Evolutionary conservation across 371 early-diverging fungal species (phyloP).

Genomic region (Mucor circinelloides): DNA sequence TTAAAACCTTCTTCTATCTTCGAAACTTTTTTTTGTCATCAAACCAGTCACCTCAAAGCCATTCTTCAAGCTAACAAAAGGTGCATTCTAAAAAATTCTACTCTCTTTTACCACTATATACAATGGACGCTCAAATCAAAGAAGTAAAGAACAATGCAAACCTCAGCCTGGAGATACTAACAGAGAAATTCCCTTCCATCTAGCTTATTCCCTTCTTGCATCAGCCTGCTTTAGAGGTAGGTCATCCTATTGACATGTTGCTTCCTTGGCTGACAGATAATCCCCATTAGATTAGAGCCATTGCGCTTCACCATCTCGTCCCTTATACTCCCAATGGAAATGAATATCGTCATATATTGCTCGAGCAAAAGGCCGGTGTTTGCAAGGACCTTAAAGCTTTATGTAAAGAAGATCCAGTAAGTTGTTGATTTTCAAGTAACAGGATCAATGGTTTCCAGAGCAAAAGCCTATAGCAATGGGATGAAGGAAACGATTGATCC

Average conservation of each 20-base stretch:
- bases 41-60: not conserved
- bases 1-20: not conserved
- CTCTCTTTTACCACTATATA: not conserved
- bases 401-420: conserved; percentile 72
- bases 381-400: conserved; percentile 73
- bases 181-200: not conserved
- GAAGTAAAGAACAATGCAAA: conserved; percentile 7
- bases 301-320: conserved; percentile 81
- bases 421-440: not conserved
- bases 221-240: conserved; percentile 68
- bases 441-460: not conserved
- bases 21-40: conserved; percentile 2
- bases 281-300: conserved; percentile 63
- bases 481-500: not conserved
- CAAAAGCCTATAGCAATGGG: not conserved
- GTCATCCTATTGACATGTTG: conserved; percentile 4
- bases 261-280: not conserved
- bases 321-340: conserved; percentile 70
- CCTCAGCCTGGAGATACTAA: not conserved
- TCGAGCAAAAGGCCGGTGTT: conserved; percentile 58
- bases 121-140: conserved; percentile 32
- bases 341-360: conserved; percentile 65
- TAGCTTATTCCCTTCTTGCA: conserved; percentile 66
- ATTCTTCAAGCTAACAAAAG: not conserved
- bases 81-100: not conserved